These are phyloP conservation scores for Echeveria elegans DNA, from an alignment of 164 flowering plant species.

Conservation along the genomic window DNA sequence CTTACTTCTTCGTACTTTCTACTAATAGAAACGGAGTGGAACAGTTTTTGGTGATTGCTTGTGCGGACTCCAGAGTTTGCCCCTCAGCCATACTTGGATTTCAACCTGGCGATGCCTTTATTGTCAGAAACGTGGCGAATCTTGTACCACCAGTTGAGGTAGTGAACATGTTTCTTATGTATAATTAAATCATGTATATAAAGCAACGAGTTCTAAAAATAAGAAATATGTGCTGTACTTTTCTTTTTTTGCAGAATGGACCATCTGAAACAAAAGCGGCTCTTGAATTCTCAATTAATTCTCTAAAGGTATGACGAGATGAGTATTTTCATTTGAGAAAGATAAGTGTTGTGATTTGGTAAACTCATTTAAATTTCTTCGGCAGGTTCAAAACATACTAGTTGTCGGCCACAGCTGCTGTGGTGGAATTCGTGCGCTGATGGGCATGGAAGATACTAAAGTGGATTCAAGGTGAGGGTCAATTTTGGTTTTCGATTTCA, in stretches of 20 bases:
- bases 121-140: slow-evolving; percentile 76
- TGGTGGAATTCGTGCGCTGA: slow-evolving; percentile 90
- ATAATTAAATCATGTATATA: neutral
- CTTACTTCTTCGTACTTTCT: neutral
- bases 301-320: slow-evolving; percentile 45
- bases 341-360: neutral
- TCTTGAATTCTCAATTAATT: slow-evolving; percentile 83
- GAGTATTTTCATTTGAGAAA: neutral
- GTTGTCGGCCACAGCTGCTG: slow-evolving; percentile 91
- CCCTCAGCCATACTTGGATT: slow-evolving; percentile 82
- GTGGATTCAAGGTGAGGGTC: slow-evolving; percentile 42
- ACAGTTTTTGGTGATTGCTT: slow-evolving; percentile 95
- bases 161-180: neutral
- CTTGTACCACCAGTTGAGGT: slow-evolving; percentile 89
- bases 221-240: neutral
- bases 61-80: slow-evolving; percentile 98
- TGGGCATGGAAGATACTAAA: slow-evolving; percentile 72
- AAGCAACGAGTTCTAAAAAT: neutral
- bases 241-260: slow-evolving; percentile 43
- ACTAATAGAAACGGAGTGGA: neutral
- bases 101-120: slow-evolving; percentile 93
- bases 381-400: slow-evolving; percentile 74
- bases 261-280: slow-evolving; percentile 94
- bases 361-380: slow-evolving; percentile 1
- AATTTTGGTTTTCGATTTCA: neutral